Evolutionary conservation across 495 filamentous ascomycete species (phyloP).

Genomic region (Penicillium taxi): DNA sequence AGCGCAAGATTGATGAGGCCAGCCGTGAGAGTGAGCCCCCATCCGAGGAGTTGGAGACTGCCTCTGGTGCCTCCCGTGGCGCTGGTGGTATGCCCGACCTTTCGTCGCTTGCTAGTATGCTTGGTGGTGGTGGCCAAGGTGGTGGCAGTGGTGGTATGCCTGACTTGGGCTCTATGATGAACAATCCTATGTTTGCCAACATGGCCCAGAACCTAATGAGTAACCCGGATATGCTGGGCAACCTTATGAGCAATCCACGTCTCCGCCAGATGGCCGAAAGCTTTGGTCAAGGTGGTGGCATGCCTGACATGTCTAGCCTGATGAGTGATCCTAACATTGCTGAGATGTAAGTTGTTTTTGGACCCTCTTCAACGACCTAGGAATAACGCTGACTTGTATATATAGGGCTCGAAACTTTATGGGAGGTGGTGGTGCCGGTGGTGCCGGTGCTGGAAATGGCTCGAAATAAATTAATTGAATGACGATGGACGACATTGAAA

Average conservation of each 20-base stretch:
- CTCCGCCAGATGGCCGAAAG: conserved; percentile 67
- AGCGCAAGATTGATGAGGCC: conserved; percentile 67
- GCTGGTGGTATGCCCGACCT: conserved; percentile 77
- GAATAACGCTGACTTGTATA: conserved; percentile 8
- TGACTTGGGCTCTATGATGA: conserved; percentile 80
- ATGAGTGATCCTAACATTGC: conserved; percentile 89
- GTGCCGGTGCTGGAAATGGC: conserved; percentile 24
- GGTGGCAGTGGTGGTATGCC: conserved; percentile 74
- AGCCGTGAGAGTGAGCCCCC: conserved; percentile 43
- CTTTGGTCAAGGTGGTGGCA: conserved; percentile 55
- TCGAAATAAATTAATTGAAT: conserved; percentile 6
- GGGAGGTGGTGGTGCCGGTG: conserved; percentile 49
- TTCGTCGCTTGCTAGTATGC: conserved; percentile 59
- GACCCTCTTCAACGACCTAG: conserved; percentile 5
- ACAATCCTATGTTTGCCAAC: conserved; percentile 90
- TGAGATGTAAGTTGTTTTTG: conserved; percentile 66
- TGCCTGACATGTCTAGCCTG: conserved; percentile 69
- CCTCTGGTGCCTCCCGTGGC: conserved; percentile 38
- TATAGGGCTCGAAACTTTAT: conserved; percentile 69
- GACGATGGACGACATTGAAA: conserved; percentile 15
- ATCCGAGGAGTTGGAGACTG: conserved; percentile 42
- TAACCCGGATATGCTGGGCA: conserved; percentile 83
- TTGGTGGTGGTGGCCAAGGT: conserved; percentile 52
- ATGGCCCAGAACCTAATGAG: conserved; percentile 97
- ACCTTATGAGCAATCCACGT: conserved; percentile 89